phyloP scores from a whole-genome alignment of 2,329 filamentous ascomycete species.

The Teratosphaeria destructans region DNA sequence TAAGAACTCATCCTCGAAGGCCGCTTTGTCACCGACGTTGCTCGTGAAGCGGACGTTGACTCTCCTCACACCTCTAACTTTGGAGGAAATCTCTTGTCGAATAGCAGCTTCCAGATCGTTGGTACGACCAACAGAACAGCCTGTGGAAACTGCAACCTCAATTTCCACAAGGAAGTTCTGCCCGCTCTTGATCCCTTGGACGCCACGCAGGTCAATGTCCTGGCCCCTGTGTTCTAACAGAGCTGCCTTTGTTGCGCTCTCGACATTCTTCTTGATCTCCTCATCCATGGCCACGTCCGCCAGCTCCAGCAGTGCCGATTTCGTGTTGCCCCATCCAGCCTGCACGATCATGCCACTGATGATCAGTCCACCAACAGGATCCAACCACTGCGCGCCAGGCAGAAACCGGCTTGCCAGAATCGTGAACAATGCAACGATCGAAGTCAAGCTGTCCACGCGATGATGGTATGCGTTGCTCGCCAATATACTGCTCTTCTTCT shows the following conservation, averaged over 20 bases:
- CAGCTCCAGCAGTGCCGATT: constrained; percentile 71
- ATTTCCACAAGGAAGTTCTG: constrained; percentile 93
- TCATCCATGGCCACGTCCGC: constrained; percentile 83
- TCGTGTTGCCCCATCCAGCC: constrained; percentile 78
- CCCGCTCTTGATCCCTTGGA: constrained; percentile 87
- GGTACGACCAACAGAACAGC: constrained; percentile 64
- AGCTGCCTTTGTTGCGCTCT: constrained; percentile 52
- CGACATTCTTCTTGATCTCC: constrained; percentile 65
- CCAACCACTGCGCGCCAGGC: constrained; percentile 78
- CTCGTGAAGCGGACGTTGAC: constrained; percentile 75
- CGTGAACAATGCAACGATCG: constrained; percentile 80
- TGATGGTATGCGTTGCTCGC: constrained; percentile 95
- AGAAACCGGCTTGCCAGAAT: constrained; percentile 85
- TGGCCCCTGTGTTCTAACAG: constrained; percentile 30
- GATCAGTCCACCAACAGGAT: constrained; percentile 82
- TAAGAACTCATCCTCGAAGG: constrained; percentile 61
- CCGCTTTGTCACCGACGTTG: constrained; percentile 31
- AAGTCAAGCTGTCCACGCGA: constrained; percentile 88
- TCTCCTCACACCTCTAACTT: constrained; percentile 73
- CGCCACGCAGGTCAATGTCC: constrained; percentile 57
- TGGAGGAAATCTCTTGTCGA: constrained; percentile 60
- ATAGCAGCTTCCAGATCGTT: constrained; percentile 62
- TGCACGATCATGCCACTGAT: constrained; percentile 91
- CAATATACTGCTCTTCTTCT: constrained; percentile 90
- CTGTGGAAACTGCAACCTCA: constrained; percentile 67